Evolutionary conservation across 352 stramenopile genomes (phyloP).

Genomic region (Thalassiosira hispida): DNA sequence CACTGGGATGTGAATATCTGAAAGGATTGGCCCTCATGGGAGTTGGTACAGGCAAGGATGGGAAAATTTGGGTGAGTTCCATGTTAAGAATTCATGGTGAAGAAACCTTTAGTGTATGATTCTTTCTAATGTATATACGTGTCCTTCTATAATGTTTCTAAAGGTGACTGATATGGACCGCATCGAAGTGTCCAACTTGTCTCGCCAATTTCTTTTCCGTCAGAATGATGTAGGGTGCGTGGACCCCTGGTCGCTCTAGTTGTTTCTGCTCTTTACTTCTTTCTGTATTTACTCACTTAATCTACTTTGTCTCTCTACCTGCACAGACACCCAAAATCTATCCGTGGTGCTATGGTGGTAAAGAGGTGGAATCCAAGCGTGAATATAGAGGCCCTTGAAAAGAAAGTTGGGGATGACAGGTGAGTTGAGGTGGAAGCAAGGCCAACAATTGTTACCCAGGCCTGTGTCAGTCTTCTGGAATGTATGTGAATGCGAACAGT

Average conservation of each 20-base stretch:
- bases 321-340: constrained; percentile 91
- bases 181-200: constrained; percentile 98
- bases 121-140: neutral
- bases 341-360: constrained; percentile 89
- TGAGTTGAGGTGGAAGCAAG: too few relatives aligned
- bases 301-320: too few relatives aligned
- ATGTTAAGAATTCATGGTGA: neutral
- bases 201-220: constrained; percentile 97
- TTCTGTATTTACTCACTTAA: neutral
- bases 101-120: neutral
- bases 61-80: constrained; percentile 85
- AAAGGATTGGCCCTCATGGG: constrained; percentile 98
- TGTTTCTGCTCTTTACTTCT: neutral
- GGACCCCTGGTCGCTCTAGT: neutral
- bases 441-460: too few relatives aligned
- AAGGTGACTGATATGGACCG: constrained; percentile 96
- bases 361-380: constrained; percentile 94
- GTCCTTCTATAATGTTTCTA: neutral
- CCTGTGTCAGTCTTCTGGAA: too few relatives aligned
- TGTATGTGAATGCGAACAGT: too few relatives aligned
- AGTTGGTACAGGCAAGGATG: constrained; percentile 87
- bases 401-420: constrained; percentile 86
- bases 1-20: constrained; percentile 97
- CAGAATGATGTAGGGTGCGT: constrained; percentile 91
- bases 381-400: constrained; percentile 79